phyloP scores from a whole-genome alignment of 768 basidiomycete species.

The Tephrocybe sp. region DNA sequence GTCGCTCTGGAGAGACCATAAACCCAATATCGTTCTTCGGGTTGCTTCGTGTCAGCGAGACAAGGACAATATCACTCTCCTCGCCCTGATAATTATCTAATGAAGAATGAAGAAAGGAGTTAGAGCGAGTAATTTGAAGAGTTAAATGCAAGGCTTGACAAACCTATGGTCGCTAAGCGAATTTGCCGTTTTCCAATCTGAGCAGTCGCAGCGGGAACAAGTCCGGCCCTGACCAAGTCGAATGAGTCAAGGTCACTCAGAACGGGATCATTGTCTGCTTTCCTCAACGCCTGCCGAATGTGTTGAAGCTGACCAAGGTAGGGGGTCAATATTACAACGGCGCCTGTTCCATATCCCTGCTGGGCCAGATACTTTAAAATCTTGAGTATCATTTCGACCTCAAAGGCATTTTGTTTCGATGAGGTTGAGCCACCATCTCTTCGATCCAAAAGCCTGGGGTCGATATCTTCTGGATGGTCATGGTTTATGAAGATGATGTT shows the following conservation, averaged over 20 bases:
- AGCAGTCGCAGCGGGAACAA: conserved; percentile 40
- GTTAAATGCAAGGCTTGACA: conserved; percentile 8
- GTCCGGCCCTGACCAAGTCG: conserved; percentile 59
- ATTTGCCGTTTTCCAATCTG: conserved; percentile 44
- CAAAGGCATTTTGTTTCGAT: conserved; percentile 63
- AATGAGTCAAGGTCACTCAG: conserved; percentile 61
- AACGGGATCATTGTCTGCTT: conserved; percentile 51
- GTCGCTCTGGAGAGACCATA: conserved; percentile 67
- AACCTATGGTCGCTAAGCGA: conserved; percentile 67
- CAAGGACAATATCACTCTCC: conserved; percentile 68
- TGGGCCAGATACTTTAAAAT: conserved; percentile 66
- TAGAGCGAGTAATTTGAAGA: neutral
- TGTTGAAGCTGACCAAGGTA: conserved; percentile 64
- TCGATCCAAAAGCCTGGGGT: conserved; percentile 38
- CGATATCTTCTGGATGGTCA: conserved; percentile 51
- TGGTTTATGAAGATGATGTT: conserved; percentile 68
- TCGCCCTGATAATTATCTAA: conserved; percentile 82
- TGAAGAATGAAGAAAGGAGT: no score
- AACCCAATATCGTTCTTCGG: conserved; percentile 59
- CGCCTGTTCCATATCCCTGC: conserved; percentile 63
- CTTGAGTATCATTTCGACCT: conserved; percentile 64
- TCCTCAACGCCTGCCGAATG: conserved; percentile 45
- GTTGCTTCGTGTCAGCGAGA: conserved; percentile 64
- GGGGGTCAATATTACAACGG: conserved; percentile 67
- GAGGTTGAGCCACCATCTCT: conserved; percentile 45